Base-by-base conservation (phyloP, 2,329 filamentous ascomycete genomes). In the Pseudogymnoascus sp. region DNA sequence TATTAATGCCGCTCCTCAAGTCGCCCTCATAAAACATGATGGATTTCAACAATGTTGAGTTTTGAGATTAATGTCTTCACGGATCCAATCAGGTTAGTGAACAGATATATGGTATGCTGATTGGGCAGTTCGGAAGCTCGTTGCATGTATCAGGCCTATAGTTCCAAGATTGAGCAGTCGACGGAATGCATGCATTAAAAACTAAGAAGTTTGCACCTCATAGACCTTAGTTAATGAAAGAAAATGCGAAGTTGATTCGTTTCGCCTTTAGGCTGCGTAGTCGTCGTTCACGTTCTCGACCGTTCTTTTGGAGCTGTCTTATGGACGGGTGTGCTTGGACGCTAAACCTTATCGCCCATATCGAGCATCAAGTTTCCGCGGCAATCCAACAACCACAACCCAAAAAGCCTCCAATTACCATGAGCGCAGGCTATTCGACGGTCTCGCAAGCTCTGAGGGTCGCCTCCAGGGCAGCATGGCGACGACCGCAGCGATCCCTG, bases 1-100 rank as follows among this genome's bases (percentile, higher is more conserved):
- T 79, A 33, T 83, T 81, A 68, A 97, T 95, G 63, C 91, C 92
- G 69, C 88, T 87, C 69, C 95, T 89, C 17, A 97, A 76, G 64
- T 85, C 86, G 15, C 92, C 92, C 64, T 86, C 71, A 73, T 92
- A 92, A 75, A 96, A 97, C 87, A 96, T 92, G 42, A 55, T 72
- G 66, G 60, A 33, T 55, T 33, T 33, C 44, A 48, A 48, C 25
- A 33, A 35, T 33, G 29, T 33, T 33, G 29, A 21, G 48, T 21
- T 55, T 55, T 55, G 29, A 55, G 31, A 33, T 55, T 55, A 15
- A 13, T 9, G 15, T 13, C 48, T 55, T 55, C 48, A 55, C 48
- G 35, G 35, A 35, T 55, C n/a, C 10, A 55, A 35, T 12, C 6
- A 48, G 42, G 13, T 48, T 51, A 33, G 48, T 55, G 48, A 29